A percentile compares a stretch with the other conserved stretches of the same genome.
Evolutionary conservation across 129 eudicot genomes (phyloP).

Genomic region (Logfia minima): DNA sequence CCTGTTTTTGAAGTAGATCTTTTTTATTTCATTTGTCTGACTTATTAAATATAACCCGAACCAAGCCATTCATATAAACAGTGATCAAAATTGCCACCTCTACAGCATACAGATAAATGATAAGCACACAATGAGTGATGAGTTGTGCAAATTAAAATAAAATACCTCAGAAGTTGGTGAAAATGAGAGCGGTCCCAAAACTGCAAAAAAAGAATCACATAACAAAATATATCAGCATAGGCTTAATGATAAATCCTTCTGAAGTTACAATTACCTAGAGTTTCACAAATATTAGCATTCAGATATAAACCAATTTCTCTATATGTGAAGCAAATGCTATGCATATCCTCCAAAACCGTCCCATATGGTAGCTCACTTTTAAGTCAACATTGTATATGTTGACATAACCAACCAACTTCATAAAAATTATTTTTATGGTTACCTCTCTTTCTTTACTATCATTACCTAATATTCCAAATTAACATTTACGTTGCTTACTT

Average conservation of each 20-base stretch:
- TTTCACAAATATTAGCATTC: neutral
- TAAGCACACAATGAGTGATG: neutral
- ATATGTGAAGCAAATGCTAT: neutral
- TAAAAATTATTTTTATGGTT: neutral
- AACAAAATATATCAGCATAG: constrained; percentile 21
- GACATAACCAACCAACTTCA: neutral
- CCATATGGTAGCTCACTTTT: neutral
- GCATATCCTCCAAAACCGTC: neutral
- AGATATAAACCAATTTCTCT: neutral
- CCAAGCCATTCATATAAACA: neutral
- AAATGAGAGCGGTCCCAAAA: constrained; percentile 52
- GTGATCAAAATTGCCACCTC: neutral
- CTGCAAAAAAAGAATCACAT: constrained; percentile 29
- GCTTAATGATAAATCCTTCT: neutral
- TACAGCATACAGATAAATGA: neutral
- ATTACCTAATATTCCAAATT: constrained; percentile 1
- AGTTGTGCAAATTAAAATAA: neutral
- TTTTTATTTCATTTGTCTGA: neutral
- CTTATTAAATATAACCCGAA: neutral
- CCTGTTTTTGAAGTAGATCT: neutral
- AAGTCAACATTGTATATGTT: neutral
- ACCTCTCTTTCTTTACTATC: constrained; percentile 1
- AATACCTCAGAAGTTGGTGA: constrained; percentile 74
- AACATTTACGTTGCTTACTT: neutral
- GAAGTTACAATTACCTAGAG: neutral